Evolutionary conservation across 352 stramenopile genomes (phyloP), one percentile per base, ranked within the genome.

Genomic region (Phytopythium aichiense): DNA sequence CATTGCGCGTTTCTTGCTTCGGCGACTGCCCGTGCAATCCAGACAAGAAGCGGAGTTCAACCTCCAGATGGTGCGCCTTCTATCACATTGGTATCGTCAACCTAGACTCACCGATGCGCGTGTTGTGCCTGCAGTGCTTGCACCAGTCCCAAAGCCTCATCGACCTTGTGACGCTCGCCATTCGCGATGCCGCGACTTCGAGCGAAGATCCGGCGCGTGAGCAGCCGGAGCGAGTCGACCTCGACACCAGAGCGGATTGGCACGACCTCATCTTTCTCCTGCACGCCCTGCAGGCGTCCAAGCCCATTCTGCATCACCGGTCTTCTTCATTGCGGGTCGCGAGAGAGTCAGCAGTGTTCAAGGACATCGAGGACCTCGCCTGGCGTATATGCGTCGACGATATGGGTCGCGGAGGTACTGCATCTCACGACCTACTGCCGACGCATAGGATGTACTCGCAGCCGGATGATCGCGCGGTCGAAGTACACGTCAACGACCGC

Each of bases 31-130:
- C 0, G 46, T 72, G n/a, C 71, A 86, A 48, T 56, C 87, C 22
- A 68, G 81, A 43, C 80, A 87, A 58, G 84, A 91, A 48, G 78
- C 81, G 7, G 84, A 92, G 28, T 92, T 92, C 56, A 90, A 84
- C 49, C 64, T 92, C 8, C 84, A 91, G 65, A 91, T 91, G 79
- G 84, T 92, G 69, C 7, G n/a, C 30, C 28, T 7, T 31, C 28
- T 7, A 31, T 31, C 3, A 5, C 28, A 2, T 31, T 31, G 28
- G 28, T 4, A 25, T 4, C 6, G 15, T 45, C 15, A 12, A 45
- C 33, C 7, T 15, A 45, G 16, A 15, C 40, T 50, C 4, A 50
- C 12, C 38, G 38, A 25, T 35, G 23, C 8, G 13, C 38, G 11
- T 22, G 11, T 42, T 20, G 23, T 7, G 54, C 4, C 9, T 67